Evolutionary conservation across 495 filamentous ascomycete genomes (phyloP).

Genomic region (Penicillium riverlandense): DNA sequence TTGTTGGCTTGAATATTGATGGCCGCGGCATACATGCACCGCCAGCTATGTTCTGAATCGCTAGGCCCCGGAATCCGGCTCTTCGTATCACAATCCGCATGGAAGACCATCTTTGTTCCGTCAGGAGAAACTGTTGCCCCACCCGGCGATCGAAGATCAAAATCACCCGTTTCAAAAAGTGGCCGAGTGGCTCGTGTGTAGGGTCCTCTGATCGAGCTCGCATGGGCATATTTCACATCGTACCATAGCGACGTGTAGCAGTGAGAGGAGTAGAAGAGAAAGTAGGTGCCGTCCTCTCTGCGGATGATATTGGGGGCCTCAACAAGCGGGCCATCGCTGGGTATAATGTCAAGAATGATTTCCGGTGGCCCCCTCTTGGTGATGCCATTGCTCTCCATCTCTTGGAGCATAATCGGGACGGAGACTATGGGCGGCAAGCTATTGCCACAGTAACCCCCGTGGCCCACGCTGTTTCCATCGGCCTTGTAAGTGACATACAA

Average conservation of each 20-base stretch:
- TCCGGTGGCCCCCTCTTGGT: conserved; percentile 40
- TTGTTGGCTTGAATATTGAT: conserved; percentile 17
- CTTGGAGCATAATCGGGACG: conserved; percentile 53
- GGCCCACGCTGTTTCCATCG: conserved; percentile 50
- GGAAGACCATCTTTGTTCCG: conserved; percentile 42
- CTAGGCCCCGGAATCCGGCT: too few species aligned
- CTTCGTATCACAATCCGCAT: conserved; percentile 35
- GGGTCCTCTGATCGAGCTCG: conserved; percentile 36
- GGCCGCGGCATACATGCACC: conserved; percentile 26
- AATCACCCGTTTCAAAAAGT: conserved; percentile 33
- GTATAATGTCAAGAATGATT: conserved; percentile 44
- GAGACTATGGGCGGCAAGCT: conserved; percentile 30
- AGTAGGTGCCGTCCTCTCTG: conserved; percentile 39
- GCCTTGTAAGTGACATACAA: conserved; percentile 53
- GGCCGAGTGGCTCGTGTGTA: conserved; percentile 29
- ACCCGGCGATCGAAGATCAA: conserved; percentile 40
- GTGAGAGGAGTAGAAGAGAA: conserved; percentile 54
- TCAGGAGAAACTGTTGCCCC: conserved; percentile 41
- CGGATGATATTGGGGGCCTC: conserved; percentile 51
- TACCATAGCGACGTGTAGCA: conserved; percentile 46
- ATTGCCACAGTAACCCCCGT: conserved; percentile 49
- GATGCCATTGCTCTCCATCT: conserved; percentile 44
- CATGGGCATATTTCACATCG: conserved; percentile 48
- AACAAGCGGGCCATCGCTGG: conserved; percentile 49
- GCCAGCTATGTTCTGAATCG: conserved; percentile 2